Evolutionary conservation across 139 green algal genomes (phyloP).

Genomic region (Closterium sp.): DNA sequence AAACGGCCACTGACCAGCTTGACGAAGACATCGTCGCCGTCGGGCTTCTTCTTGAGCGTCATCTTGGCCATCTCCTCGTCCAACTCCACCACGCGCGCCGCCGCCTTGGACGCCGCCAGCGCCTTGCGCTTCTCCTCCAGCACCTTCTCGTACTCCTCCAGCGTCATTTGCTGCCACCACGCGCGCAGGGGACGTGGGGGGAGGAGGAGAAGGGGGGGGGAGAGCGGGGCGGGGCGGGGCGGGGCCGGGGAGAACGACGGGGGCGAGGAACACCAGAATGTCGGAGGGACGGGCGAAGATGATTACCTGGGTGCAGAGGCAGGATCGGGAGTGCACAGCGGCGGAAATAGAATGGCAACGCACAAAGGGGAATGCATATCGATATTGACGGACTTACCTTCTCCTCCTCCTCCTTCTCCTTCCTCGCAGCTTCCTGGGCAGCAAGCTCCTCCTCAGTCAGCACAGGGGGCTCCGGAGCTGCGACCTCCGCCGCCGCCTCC

Average conservation of each 20-base stretch:
- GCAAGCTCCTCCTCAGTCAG: slow-evolving; percentile 1
- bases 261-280: no score
- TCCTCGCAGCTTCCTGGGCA: neutral
- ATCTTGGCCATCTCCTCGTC: slow-evolving; percentile 30
- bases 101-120: slow-evolving; percentile 15
- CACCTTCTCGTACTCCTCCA: slow-evolving; percentile 51
- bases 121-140: slow-evolving; percentile 43
- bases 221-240: no score
- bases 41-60: neutral
- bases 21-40: slow-evolving; percentile 15
- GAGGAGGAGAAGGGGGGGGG: no score
- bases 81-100: slow-evolving; percentile 15
- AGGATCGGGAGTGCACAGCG: no score
- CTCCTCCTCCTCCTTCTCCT: slow-evolving; percentile 26
- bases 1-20: slow-evolving; percentile 28
- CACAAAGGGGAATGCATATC: no score
- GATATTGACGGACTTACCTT: no score
- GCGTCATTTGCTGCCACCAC: slow-evolving; percentile 46
- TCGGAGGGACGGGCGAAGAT: no score
- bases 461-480: neutral
- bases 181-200: no score
- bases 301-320: no score
- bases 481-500: neutral
- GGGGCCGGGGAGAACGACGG: no score
- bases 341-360: no score